A percentile compares a stretch with the other conserved stretches of the same genome.
These are phyloP conservation scores for Colletotrichum horii DNA, from an alignment of 2,329 filamentous ascomycete genomes.

Conservation along the genomic window DNA sequence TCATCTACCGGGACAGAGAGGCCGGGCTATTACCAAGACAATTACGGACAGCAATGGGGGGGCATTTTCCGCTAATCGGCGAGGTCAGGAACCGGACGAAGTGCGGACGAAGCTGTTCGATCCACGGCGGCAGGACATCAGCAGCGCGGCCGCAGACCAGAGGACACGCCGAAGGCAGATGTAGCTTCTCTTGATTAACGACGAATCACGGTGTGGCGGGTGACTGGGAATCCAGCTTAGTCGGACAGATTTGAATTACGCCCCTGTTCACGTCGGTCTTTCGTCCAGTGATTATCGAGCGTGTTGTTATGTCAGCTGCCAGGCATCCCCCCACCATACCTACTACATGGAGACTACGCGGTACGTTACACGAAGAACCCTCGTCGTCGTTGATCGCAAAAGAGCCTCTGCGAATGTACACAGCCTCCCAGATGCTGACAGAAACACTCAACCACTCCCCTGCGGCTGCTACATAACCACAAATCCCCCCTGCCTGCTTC, in stretches of 20 bases:
- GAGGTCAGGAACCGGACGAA: not conserved
- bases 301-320: not conserved
- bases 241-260: not conserved
- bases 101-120: not conserved
- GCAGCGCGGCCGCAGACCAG: not conserved
- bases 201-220: not conserved
- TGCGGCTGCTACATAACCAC: conserved; percentile 3
- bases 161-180: not conserved
- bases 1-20: not conserved
- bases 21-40: not conserved
- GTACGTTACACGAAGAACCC: not conserved
- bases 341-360: too few species aligned
- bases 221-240: not conserved
- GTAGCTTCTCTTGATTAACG: not conserved
- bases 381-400: not conserved
- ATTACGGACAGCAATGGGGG: not conserved
- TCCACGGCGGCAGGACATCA: not conserved
- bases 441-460: not conserved
- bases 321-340: not conserved
- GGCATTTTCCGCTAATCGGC: not conserved
- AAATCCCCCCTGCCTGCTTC: not conserved
- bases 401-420: not conserved
- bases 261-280: not conserved
- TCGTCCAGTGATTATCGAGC: not conserved
- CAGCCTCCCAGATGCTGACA: conserved; percentile 15